Conservation (phyloP, 2,329 filamentous ascomycete species). For the Fusarium sp. region DNA sequence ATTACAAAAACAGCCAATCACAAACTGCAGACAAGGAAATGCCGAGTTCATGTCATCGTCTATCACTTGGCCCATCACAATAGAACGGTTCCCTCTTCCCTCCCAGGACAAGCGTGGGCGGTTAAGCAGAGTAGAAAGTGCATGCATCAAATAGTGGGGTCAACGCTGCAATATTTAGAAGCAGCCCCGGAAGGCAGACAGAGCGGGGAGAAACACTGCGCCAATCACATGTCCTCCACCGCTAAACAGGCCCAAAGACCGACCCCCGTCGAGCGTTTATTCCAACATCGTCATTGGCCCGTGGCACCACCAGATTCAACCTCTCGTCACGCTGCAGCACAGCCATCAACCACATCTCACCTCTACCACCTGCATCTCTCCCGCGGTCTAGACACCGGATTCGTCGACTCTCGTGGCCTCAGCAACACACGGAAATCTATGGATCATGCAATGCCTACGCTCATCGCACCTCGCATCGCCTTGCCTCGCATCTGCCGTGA, state of each 20-base stretch:
- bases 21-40: conserved; percentile 36
- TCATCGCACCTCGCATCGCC: conserved; percentile 30
- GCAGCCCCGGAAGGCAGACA: conserved; percentile 27
- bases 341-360: conserved; percentile 26
- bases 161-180: conserved; percentile 40
- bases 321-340: conserved; percentile 45
- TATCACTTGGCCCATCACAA: conserved; percentile 41
- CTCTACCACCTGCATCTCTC: conserved; percentile 24
- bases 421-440: conserved; percentile 36
- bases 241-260: conserved; percentile 31
- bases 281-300: conserved; percentile 39
- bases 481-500: conserved; percentile 34
- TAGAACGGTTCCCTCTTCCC: conserved; percentile 24
- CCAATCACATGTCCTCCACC: conserved; percentile 26
- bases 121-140: conserved; percentile 45
- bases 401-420: conserved; percentile 19
- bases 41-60: conserved; percentile 38
- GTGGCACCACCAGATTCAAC: conserved; percentile 40
- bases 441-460: conserved; percentile 41
- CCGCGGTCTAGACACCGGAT: conserved; percentile 16
- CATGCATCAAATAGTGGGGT: conserved; percentile 33
- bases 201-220: conserved; percentile 27
- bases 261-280: conserved; percentile 44
- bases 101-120: conserved; percentile 41
- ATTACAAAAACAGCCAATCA: conserved; percentile 37